Evolutionary conservation across 306 rosid species (phyloP).

Genomic region (Abrus pulchellus): DNA sequence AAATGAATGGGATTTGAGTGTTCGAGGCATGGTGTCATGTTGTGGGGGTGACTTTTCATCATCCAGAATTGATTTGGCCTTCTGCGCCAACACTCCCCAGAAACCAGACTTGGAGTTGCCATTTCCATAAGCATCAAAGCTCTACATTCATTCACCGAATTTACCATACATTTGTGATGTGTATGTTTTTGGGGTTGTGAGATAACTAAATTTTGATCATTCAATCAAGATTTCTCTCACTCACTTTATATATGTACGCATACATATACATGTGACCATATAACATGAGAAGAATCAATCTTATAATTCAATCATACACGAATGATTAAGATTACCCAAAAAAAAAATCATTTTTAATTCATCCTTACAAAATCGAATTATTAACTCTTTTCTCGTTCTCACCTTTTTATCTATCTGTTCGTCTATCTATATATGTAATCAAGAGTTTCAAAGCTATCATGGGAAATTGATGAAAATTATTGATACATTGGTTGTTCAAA

Average conservation of each 20-base stretch:
- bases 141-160: slow-evolving; percentile 60
- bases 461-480: slow-evolving; percentile 7
- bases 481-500: not conserved
- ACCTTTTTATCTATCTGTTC: not conserved
- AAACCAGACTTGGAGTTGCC: slow-evolving; percentile 70
- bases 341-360: not conserved
- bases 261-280: not conserved
- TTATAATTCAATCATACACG: not conserved
- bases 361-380: not conserved
- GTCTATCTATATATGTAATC: not conserved
- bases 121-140: slow-evolving; percentile 60
- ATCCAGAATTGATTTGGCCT: slow-evolving; percentile 89
- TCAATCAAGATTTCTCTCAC: not conserved
- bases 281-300: not conserved
- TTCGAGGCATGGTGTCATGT: slow-evolving; percentile 38
- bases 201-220: not conserved
- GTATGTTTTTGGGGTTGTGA: not conserved
- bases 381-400: not conserved
- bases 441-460: slow-evolving; percentile 16
- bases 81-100: slow-evolving; percentile 89
- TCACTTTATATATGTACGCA: not conserved
- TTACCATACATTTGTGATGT: not conserved
- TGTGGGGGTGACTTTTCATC: slow-evolving; percentile 60
- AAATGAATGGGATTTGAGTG: slow-evolving; percentile 50
- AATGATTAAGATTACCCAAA: not conserved